Evolutionary conservation across 2,329 filamentous ascomycete species (phyloP).

Genomic region (Aspergillus brasiliensis): DNA sequence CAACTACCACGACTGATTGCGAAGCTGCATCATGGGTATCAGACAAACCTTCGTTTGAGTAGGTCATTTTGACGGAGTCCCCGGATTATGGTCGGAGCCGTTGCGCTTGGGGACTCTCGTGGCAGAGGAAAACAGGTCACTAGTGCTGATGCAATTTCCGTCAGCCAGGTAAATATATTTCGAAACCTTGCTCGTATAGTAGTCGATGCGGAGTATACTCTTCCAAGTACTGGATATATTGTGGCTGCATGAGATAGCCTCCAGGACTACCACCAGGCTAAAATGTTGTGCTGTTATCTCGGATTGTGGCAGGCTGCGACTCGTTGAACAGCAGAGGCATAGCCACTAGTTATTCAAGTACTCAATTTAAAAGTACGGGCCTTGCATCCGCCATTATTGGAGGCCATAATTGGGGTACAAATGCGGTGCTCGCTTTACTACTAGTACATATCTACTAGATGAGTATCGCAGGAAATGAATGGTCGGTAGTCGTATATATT

Average conservation of each 20-base stretch:
- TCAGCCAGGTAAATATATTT: background rate
- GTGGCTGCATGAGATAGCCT: background rate
- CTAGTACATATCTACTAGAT: no score
- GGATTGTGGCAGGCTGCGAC: background rate
- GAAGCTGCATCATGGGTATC: background rate
- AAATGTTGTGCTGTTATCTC: background rate
- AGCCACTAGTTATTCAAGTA: background rate
- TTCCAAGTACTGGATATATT: background rate
- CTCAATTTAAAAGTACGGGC: no score
- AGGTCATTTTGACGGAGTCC: background rate
- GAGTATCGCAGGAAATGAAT: background rate
- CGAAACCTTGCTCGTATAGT: background rate
- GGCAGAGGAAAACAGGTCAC: background rate
- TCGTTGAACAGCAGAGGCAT: background rate
- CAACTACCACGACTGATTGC: background rate
- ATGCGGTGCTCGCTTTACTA: background rate
- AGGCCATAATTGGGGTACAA: background rate
- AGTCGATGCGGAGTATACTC: background rate
- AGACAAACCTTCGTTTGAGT: background rate
- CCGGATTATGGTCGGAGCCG: background rate
- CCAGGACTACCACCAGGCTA: no score
- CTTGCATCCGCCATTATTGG: background rate
- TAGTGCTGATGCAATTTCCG: background rate
- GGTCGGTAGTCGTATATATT: background rate
- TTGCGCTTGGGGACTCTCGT: constrained; percentile 1